Percentiles rank a stretch among this genome's conserved stretches.
Conservation (phyloP, 345 rosid species). For the Ailanthus altissimus region DNA sequence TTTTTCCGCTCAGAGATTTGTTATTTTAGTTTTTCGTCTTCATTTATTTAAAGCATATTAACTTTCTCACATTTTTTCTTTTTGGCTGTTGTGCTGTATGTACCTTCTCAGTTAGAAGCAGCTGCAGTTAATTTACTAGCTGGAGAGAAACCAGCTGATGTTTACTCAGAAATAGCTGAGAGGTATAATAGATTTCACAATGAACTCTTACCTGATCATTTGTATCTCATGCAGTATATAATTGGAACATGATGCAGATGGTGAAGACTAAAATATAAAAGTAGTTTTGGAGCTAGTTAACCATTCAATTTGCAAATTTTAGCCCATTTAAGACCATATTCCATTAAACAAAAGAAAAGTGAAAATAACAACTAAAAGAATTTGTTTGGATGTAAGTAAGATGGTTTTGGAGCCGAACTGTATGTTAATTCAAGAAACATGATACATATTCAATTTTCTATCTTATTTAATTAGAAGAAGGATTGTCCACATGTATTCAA, state of each 20-base stretch:
- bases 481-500: no score
- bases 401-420: background rate
- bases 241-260: background rate
- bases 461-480: background rate
- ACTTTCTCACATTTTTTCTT: slow-evolving; percentile 19
- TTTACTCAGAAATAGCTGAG: slow-evolving; percentile 87
- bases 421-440: background rate
- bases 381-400: background rate
- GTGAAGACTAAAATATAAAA: background rate
- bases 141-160: slow-evolving; percentile 88
- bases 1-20: background rate
- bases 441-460: background rate
- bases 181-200: slow-evolving; percentile 52
- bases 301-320: background rate
- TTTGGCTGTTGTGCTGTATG: slow-evolving; percentile 5
- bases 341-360: background rate
- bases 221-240: background rate
- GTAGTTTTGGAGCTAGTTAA: background rate
- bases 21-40: background rate
- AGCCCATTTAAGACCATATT: background rate
- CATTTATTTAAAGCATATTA: slow-evolving; percentile 20
- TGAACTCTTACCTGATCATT: background rate
- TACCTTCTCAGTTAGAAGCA: slow-evolving; percentile 72
- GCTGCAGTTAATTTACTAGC: slow-evolving; percentile 92
- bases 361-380: background rate